Evolutionary conservation across 495 filamentous ascomycete genomes (phyloP).

Genomic region (Penicillium taxi): DNA sequence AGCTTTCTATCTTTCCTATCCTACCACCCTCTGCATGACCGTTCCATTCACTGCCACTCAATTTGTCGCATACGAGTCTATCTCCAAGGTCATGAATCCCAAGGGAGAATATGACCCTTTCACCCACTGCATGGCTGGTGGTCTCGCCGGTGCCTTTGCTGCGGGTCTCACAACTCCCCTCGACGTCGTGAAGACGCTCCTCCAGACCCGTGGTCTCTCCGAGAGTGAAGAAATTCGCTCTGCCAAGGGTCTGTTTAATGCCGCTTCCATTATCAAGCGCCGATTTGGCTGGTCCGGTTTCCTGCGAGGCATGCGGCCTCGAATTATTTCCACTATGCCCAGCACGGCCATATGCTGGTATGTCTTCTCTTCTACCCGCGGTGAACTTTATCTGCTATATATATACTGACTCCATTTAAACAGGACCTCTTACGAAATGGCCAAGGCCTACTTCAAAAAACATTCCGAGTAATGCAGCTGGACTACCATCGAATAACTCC

Average conservation of each 20-base stretch:
- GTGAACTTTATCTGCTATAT: not conserved
- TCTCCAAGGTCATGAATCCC: constrained; percentile 89
- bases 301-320: constrained; percentile 82
- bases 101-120: constrained; percentile 75
- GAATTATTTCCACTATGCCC: constrained; percentile 94
- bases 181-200: constrained; percentile 94
- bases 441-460: constrained; percentile 63
- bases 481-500: not conserved
- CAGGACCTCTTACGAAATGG: constrained; percentile 72
- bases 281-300: constrained; percentile 82
- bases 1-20: constrained; percentile 98
- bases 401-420: constrained; percentile 20
- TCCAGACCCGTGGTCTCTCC: constrained; percentile 84
- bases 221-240: constrained; percentile 74
- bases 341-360: constrained; percentile 99
- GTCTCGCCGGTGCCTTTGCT: constrained; percentile 85
- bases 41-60: constrained; percentile 95
- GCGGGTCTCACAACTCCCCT: constrained; percentile 91
- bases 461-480: constrained; percentile 23
- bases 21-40: constrained; percentile 96
- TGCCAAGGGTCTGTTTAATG: constrained; percentile 72
- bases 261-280: constrained; percentile 72
- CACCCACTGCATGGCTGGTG: constrained; percentile 87
- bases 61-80: constrained; percentile 93
- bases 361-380: constrained; percentile 30